Evolutionary conservation across 345 rosid genomes (phyloP).

Genomic region (Eucalyptus shirleyi): DNA sequence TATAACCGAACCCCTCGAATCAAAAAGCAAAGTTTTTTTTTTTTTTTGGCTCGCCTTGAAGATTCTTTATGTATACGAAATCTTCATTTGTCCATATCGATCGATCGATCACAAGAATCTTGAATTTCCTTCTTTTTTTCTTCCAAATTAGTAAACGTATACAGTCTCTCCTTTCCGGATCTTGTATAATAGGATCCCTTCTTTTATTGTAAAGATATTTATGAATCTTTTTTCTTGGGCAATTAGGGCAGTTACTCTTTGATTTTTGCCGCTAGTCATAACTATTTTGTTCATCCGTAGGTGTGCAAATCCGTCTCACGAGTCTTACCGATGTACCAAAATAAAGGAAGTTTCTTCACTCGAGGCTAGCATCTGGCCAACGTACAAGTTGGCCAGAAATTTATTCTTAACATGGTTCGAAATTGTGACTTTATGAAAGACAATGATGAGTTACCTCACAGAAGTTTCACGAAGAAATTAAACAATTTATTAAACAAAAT

Average conservation of each 20-base stretch:
- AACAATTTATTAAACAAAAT: neutral
- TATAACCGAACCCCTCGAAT: neutral
- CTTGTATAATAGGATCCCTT: neutral
- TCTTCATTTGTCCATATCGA: neutral
- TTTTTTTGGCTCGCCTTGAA: neutral
- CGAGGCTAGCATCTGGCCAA: neutral
- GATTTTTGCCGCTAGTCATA: neutral
- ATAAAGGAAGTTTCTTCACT: neutral
- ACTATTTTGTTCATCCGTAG: neutral
- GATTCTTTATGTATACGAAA: neutral
- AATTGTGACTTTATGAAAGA: neutral
- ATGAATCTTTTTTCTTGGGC: neutral
- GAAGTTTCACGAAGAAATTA: neutral
- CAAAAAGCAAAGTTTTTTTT: neutral
- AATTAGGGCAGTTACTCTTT: neutral
- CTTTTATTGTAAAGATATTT: neutral
- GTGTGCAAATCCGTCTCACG: accelerated
- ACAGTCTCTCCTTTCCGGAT: neutral
- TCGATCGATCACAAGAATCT: neutral
- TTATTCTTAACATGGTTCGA: neutral
- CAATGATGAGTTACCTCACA: no score
- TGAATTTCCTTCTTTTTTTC: neutral
- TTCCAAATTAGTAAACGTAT: neutral
- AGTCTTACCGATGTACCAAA: neutral
- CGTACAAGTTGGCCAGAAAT: neutral